phyloP scores from a whole-genome alignment of 1,139 yeast genomes.

The Taiozyma sp. region DNA sequence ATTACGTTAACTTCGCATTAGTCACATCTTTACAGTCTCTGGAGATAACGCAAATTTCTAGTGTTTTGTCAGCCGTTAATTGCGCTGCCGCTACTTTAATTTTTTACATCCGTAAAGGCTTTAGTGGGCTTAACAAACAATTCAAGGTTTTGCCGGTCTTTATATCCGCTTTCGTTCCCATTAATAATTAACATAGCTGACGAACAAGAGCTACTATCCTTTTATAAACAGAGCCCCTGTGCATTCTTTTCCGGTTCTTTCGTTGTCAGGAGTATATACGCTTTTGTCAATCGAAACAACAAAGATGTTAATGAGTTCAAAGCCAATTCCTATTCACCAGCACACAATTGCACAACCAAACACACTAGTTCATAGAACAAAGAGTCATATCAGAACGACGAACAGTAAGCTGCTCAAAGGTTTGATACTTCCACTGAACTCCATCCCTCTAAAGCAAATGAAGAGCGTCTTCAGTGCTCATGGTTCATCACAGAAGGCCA shows the following conservation, averaged over 20 bases:
- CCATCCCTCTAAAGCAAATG: background rate
- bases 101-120: background rate
- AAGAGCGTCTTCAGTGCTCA: background rate
- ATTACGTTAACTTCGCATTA: background rate
- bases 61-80: background rate
- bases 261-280: background rate
- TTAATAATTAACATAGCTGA: background rate
- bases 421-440: background rate
- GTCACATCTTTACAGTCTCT: background rate
- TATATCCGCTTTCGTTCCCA: background rate
- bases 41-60: background rate
- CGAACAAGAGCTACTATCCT: background rate
- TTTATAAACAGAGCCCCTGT: background rate
- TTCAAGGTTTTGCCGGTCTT: background rate
- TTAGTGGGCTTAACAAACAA: background rate
- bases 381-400: background rate
- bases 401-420: background rate
- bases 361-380: background rate
- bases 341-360: background rate
- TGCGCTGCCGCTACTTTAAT: background rate
- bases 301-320: background rate
- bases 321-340: background rate
- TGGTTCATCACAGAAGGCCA: background rate
- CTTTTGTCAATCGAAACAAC: background rate
- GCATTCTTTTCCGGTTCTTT: background rate